Percentiles rank a stretch among this genome's conserved stretches.
Conservation (phyloP, 495 filamentous ascomycete genomes). For the Aspergillus asperescens region DNA sequence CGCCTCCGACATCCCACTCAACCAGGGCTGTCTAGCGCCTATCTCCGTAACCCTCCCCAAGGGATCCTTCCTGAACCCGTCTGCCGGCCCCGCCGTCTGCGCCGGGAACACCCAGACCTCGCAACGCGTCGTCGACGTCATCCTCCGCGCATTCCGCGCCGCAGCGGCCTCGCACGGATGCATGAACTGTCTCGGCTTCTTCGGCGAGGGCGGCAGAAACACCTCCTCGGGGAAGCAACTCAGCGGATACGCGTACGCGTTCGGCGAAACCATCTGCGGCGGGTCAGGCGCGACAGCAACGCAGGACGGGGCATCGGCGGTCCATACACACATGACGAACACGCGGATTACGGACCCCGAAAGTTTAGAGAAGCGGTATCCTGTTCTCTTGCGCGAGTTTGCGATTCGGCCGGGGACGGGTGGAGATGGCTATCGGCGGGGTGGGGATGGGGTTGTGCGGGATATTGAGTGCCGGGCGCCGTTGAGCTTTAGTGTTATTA, state of each 20-base stretch:
- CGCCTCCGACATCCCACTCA: constrained; percentile 82
- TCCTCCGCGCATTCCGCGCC: constrained; percentile 76
- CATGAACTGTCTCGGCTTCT: constrained; percentile 64
- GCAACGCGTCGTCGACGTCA: constrained; percentile 84
- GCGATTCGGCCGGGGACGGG: constrained; percentile 59
- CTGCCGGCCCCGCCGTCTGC: constrained; percentile 73
- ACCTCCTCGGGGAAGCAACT: constrained; percentile 18
- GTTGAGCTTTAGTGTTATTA: constrained; percentile 80
- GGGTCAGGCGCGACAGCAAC: constrained; percentile 73
- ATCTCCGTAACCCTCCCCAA: constrained; percentile 74
- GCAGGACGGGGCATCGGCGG: constrained; percentile 79
- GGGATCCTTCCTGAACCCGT: constrained; percentile 74
- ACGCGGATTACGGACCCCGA: constrained; percentile 92
- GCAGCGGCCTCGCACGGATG: constrained; percentile 83
- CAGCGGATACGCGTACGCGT: constrained; percentile 68
- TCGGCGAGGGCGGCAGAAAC: constrained; percentile 33
- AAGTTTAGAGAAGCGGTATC: constrained; percentile 90
- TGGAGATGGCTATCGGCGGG: constrained; percentile 24
- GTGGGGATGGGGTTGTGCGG: constrained; percentile 35
- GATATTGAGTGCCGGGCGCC: constrained; percentile 42
- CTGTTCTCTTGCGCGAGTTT: constrained; percentile 76
- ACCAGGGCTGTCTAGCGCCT: constrained; percentile 86
- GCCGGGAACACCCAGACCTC: constrained; percentile 54
- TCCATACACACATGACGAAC: constrained; percentile 95
- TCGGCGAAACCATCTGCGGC: constrained; percentile 87